A percentile compares a stretch with the other conserved stretches of the same genome.
These are phyloP conservation scores for Vitis rupestris DNA, from an alignment of 164 flowering plant genomes.

Conservation along the genomic window DNA sequence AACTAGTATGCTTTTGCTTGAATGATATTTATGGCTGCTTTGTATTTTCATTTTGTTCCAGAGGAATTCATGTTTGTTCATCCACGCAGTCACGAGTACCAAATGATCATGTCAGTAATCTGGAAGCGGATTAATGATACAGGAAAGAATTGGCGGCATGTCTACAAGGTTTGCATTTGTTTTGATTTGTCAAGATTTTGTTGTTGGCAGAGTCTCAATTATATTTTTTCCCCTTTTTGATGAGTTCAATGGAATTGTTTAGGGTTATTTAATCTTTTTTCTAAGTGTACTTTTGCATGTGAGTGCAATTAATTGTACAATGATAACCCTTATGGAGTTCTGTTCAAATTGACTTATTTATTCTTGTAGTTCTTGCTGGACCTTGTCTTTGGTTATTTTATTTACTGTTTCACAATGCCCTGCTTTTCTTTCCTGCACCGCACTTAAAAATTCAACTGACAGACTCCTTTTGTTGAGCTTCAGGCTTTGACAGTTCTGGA, in stretches of 20 bases:
- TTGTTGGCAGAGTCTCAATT: neutral
- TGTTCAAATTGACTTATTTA: neutral
- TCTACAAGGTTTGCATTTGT: conserved; percentile 70
- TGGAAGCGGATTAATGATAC: conserved; percentile 96
- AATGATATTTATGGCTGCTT: neutral
- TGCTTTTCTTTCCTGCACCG: neutral
- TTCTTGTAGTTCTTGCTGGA: neutral
- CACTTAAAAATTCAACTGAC: conserved; percentile 5
- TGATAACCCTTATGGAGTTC: neutral
- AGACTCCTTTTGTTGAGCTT: conserved; percentile 14
- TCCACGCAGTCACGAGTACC: conserved; percentile 82
- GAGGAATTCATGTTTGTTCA: conserved; percentile 5
- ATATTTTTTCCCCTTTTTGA: neutral
- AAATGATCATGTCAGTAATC: conserved; percentile 86
- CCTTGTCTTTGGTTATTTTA: neutral
- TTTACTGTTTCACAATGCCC: neutral
- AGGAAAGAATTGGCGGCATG: conserved; percentile 99
- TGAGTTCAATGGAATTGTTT: neutral
- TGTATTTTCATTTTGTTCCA: conserved; percentile 4
- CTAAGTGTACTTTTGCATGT: neutral
- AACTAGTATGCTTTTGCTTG: conserved; percentile 60
- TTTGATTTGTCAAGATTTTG: neutral
- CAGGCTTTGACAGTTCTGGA: conserved; percentile 94
- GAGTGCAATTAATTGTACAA: neutral
- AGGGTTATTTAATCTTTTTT: neutral